Percentiles rank a stretch among this genome's conserved stretches.
Conservation (phyloP, 2,329 filamentous ascomycete species). For the Rhinocladiella similis region DNA sequence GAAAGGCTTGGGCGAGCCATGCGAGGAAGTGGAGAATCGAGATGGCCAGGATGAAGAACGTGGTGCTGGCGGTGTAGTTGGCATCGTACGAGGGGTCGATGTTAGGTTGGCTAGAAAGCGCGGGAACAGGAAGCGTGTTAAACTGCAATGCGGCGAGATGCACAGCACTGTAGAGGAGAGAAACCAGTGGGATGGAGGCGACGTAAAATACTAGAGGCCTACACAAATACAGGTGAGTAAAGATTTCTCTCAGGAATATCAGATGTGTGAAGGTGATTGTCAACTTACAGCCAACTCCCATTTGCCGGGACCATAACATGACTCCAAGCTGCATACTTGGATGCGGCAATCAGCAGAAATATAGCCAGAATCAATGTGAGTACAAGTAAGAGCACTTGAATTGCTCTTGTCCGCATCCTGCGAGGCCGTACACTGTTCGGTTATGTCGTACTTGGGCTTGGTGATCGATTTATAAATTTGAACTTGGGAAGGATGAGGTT, state of each 20-base stretch:
- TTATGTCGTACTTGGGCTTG: neutral
- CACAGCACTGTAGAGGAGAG: conserved; percentile 18
- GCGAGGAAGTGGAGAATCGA: conserved; percentile 17
- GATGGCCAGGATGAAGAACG: conserved; percentile 20
- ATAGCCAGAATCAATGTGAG: conserved; percentile 17
- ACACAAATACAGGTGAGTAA: neutral
- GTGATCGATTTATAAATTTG: neutral
- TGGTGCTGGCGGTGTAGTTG: conserved; percentile 15
- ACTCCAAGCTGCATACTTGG: conserved; percentile 26
- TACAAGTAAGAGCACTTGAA: conserved; percentile 22
- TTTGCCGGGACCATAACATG: conserved; percentile 17
- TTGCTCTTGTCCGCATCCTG: conserved; percentile 20
- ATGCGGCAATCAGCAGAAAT: conserved; percentile 24
- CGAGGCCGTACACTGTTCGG: neutral
- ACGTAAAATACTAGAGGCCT: conserved; percentile 24
- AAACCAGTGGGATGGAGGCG: conserved; percentile 19
- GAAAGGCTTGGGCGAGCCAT: conserved; percentile 19
- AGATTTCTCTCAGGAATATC: neutral
- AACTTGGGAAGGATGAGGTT: neutral
- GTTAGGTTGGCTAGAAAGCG: neutral
- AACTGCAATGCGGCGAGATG: conserved; percentile 24
- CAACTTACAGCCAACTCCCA: conserved; percentile 24
- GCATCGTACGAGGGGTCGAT: conserved; percentile 8
- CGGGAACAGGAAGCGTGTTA: conserved; percentile 17
- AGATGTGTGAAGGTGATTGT: neutral